Evolutionary conservation across 2,329 filamentous ascomycete genomes (phyloP).

Genomic region (Epichloe glyceriae): DNA sequence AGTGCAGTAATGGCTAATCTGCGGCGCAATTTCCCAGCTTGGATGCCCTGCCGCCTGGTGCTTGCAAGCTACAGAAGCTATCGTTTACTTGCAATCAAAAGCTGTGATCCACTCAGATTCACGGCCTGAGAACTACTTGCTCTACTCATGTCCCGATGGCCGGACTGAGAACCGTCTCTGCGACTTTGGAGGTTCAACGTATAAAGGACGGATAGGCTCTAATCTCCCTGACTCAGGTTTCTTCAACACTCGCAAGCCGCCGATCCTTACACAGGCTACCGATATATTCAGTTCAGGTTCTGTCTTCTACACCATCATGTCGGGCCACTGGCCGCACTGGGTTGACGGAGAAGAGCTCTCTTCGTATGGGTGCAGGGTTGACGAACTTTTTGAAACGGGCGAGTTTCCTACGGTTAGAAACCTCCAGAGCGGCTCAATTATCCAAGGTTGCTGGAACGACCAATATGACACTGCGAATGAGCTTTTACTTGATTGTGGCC

Average conservation of each 20-base stretch:
- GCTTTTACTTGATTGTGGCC: no score
- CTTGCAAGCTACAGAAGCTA: neutral
- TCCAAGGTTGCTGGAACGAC: neutral
- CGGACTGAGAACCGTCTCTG: neutral
- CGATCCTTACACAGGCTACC: neutral
- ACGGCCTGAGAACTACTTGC: neutral
- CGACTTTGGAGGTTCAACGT: neutral
- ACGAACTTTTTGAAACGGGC: neutral
- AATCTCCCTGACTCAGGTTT: neutral
- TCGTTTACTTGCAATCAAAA: neutral
- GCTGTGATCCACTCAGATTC: neutral
- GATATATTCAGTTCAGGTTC: neutral
- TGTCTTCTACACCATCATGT: neutral
- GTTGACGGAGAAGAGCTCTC: neutral
- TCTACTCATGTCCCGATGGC: neutral
- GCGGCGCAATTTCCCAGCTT: no score
- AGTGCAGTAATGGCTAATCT: no score
- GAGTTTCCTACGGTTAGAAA: neutral
- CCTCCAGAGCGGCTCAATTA: neutral
- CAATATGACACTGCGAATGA: neutral
- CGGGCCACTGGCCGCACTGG: neutral
- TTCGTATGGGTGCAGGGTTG: neutral
- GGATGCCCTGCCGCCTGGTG: neutral
- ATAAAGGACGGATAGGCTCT: neutral
- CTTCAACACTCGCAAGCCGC: neutral